Conservation (phyloP, 129 eudicot genomes). For the Pseudognaphalium luteoalbum region DNA sequence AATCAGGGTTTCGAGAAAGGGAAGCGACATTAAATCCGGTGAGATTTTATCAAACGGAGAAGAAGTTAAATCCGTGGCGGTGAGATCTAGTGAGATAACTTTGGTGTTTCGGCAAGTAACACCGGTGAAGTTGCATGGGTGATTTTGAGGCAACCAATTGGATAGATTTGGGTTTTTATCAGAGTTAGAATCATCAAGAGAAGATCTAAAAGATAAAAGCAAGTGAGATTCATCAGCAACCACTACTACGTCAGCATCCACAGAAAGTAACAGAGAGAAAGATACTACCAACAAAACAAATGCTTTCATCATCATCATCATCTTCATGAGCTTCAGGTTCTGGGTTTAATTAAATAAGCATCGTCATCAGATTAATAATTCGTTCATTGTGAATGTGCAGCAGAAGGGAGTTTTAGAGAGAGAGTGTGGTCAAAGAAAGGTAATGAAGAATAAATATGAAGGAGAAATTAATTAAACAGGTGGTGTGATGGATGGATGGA, state of each 20-base stretch:
- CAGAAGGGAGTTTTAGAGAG: slow-evolving; percentile 17
- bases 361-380: no score
- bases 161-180: slow-evolving; percentile 45
- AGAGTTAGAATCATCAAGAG: not conserved
- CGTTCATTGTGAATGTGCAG: no score
- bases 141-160: slow-evolving; percentile 39
- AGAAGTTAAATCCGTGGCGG: slow-evolving; percentile 19
- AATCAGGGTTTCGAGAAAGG: slow-evolving; percentile 36
- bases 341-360: no score
- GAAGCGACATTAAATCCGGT: slow-evolving; percentile 34
- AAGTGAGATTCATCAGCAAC: slow-evolving; percentile 44
- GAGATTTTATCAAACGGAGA: slow-evolving; percentile 30
- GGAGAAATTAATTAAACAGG: slow-evolving; percentile 76
- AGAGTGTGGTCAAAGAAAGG: slow-evolving; percentile 30
- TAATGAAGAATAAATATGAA: not conserved
- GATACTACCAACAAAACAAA: not conserved
- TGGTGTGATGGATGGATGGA: slow-evolving; percentile 30
- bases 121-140: slow-evolving; percentile 55
- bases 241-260: not conserved
- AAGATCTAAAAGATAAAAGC: slow-evolving; percentile 54
- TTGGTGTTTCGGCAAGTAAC: slow-evolving; percentile 54
- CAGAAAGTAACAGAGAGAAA: slow-evolving; percentile 13
- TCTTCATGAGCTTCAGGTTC: not conserved
- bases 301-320: slow-evolving; percentile 43
- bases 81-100: slow-evolving; percentile 65